Evolutionary conservation across 2,329 filamentous ascomycete genomes (phyloP).

Genomic region (Fusarium pininemorale): DNA sequence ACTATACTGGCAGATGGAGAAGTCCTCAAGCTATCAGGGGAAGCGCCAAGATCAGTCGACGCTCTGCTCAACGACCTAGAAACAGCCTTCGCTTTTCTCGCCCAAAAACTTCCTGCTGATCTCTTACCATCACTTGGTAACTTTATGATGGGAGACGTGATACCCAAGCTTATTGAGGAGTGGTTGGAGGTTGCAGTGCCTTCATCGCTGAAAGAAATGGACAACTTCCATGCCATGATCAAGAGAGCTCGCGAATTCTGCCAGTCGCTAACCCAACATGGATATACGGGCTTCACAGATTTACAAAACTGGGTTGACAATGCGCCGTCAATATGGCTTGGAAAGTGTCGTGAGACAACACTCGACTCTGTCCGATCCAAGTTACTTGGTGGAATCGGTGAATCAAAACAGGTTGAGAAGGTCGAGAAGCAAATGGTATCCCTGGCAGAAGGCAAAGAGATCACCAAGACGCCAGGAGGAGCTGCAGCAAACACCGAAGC

Average conservation of each 20-base stretch:
- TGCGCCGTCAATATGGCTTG: constrained; percentile 85
- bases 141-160: constrained; percentile 75
- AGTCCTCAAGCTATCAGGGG: constrained; percentile 54
- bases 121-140: constrained; percentile 70
- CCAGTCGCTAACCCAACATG: constrained; percentile 65
- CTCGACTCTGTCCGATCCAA: constrained; percentile 78
- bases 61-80: constrained; percentile 65
- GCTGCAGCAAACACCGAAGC: constrained; percentile 55
- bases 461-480: constrained; percentile 64
- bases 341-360: constrained; percentile 81
- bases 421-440: constrained; percentile 85
- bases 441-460: constrained; percentile 70
- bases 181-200: constrained; percentile 85
- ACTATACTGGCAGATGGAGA: constrained; percentile 55
- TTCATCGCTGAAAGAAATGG: constrained; percentile 74
- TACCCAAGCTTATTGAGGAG: constrained; percentile 71
- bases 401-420: constrained; percentile 77
- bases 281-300: constrained; percentile 70
- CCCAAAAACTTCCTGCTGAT: constrained; percentile 61
- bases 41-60: constrained; percentile 57
- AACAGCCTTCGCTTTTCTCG: constrained; percentile 61
- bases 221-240: constrained; percentile 76
- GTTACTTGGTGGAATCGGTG: constrained; percentile 72
- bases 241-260: constrained; percentile 72
- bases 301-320: constrained; percentile 83